Evolutionary conservation across 768 basidiomycete genomes (phyloP).

Genomic region (Suillus cothurnatus): DNA sequence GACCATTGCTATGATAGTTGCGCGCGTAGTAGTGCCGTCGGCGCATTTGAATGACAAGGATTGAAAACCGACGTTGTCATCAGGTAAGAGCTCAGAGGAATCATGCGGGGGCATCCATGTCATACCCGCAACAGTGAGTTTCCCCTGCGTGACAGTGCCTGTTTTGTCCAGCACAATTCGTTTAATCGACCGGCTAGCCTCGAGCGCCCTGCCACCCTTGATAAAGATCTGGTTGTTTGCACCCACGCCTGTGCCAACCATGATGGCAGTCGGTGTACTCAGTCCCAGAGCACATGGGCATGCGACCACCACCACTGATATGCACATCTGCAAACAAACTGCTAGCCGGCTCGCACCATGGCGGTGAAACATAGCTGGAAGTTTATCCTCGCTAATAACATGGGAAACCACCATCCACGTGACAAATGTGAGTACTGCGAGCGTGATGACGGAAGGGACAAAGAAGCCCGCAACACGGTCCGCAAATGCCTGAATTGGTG

Average conservation of each 20-base stretch:
- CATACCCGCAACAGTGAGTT: constrained; percentile 76
- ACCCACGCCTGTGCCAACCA: constrained; percentile 98
- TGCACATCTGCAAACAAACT: constrained; percentile 95
- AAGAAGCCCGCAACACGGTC: constrained; percentile 95
- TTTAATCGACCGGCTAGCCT: constrained; percentile 83
- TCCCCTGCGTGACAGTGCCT: constrained; percentile 96
- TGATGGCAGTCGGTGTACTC: constrained; percentile 96
- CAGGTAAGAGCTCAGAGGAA: constrained; percentile 24
- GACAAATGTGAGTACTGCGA: constrained; percentile 80
- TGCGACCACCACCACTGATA: constrained; percentile 96
- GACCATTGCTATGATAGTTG: constrained; percentile 76
- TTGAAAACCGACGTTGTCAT: constrained; percentile 14
- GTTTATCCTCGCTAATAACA: constrained; percentile 50
- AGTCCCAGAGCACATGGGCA: constrained; percentile 97
- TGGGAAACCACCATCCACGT: constrained; percentile 79
- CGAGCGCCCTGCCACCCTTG: constrained; percentile 94
- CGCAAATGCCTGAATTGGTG: constrained; percentile 96
- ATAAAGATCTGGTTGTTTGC: constrained; percentile 97
- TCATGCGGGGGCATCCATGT: constrained; percentile 64
- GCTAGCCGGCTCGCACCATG: constrained; percentile 86
- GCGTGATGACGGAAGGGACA: constrained; percentile 86
- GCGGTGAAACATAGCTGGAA: constrained; percentile 84
- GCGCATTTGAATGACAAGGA: constrained; percentile 40
- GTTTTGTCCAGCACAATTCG: constrained; percentile 95
- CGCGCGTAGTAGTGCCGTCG: constrained; percentile 62